Conservation (phyloP, 164 flowering plant genomes). For the Piper longum region DNA sequence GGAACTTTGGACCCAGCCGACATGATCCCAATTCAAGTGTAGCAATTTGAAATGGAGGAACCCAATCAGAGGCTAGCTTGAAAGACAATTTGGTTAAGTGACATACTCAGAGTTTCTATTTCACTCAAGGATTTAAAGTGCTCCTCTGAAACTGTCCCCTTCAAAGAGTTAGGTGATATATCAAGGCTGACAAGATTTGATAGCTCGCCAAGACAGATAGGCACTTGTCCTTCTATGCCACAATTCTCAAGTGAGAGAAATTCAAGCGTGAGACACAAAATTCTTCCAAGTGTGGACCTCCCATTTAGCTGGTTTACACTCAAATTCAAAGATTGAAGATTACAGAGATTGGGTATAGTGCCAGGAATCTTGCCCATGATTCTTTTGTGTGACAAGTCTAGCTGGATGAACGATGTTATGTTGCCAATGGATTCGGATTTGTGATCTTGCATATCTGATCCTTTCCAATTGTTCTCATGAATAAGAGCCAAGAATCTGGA, state of each 20-base stretch:
- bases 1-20: conserved; percentile 11
- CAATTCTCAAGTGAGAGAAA: too few species aligned
- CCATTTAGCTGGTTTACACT: neutral
- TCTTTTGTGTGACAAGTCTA: too few species aligned
- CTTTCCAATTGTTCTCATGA: too few species aligned
- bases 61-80: conserved; percentile 10
- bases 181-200: neutral
- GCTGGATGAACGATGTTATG: too few species aligned
- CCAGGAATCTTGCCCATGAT: too few species aligned
- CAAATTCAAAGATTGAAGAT: neutral
- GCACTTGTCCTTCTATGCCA: neutral
- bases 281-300: too few species aligned
- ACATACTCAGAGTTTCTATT: neutral
- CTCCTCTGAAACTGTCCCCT: neutral
- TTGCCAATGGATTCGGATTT: too few species aligned
- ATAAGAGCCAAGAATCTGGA: too few species aligned
- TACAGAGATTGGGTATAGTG: too few species aligned
- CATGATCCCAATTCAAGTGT: conserved; percentile 4
- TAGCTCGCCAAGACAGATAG: neutral
- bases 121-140: neutral
- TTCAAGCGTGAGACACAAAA: too few species aligned
- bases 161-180: neutral
- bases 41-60: conserved; percentile 16
- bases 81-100: conserved; percentile 5
- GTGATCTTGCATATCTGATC: too few species aligned